phyloP scores from a whole-genome alignment of 1,284 basidiomycete species.

The Ceraceosorus guamensis region DNA sequence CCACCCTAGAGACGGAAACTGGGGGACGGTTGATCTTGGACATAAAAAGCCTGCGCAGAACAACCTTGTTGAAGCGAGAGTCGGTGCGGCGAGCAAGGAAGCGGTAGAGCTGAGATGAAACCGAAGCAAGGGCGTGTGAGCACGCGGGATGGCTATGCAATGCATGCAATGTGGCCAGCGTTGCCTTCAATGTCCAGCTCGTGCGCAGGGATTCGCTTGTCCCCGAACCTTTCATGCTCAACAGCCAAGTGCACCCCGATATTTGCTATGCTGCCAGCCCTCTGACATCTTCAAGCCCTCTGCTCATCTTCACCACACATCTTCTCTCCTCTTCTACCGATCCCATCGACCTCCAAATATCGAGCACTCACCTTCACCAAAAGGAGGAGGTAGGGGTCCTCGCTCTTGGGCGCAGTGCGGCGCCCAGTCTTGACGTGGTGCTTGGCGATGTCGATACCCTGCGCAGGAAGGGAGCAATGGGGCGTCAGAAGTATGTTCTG shows the following conservation, averaged over 20 bases:
- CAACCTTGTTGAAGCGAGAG: conserved; percentile 91
- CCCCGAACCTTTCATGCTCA: too few species aligned
- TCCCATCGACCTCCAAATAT: background rate
- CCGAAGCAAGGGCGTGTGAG: conserved; percentile 2
- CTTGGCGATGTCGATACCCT: conserved; percentile 91
- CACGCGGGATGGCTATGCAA: too few species aligned
- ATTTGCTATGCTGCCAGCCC: too few species aligned
- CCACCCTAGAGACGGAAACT: conserved; percentile 58
- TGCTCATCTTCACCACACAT: background rate
- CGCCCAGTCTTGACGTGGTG: conserved; percentile 99
- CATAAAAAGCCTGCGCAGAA: conserved; percentile 94
- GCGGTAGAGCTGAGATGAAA: conserved; percentile 86
- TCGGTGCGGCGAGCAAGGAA: conserved; percentile 97
- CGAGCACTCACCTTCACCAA: conserved; percentile 76
- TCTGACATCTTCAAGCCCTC: too few species aligned
- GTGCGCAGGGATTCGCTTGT: too few species aligned
- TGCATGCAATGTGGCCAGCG: background rate
- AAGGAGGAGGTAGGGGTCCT: conserved; percentile 17
- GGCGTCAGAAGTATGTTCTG: too few species aligned
- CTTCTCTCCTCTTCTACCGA: background rate
- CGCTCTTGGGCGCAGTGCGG: conserved; percentile 60
- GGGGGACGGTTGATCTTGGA: conserved; percentile 97
- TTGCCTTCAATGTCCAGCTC: too few species aligned
- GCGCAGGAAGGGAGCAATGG: too few species aligned
- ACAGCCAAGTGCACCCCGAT: too few species aligned